These are phyloP conservation scores for Podaxis sp. DNA, from an alignment of 768 basidiomycete genomes.

Conservation along the genomic window DNA sequence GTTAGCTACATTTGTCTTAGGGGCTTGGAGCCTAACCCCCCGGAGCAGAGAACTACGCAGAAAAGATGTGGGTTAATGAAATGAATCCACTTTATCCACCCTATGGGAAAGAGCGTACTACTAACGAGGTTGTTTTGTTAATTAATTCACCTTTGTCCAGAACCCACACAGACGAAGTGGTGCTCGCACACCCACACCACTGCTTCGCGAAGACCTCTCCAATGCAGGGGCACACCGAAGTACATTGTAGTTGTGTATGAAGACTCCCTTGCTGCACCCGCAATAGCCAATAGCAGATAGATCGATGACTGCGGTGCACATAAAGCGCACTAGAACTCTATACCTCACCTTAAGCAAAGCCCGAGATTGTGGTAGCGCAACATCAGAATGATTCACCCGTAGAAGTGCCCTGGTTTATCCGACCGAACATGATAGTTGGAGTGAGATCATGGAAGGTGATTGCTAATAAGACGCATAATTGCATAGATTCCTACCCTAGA, in stretches of 20 bases:
- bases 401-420: constrained; percentile 14
- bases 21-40: no score
- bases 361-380: not conserved
- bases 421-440: not conserved
- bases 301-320: not conserved
- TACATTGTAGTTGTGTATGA: not conserved
- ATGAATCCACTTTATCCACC: no score
- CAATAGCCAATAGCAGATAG: not conserved
- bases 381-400: constrained; percentile 6
- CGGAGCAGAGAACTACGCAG: no score
- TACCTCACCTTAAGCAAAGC: not conserved
- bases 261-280: not conserved
- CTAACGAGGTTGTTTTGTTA: no score
- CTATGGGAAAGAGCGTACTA: no score
- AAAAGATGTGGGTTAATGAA: no score
- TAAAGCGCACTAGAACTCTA: not conserved
- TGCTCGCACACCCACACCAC: not conserved
- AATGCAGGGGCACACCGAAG: not conserved
- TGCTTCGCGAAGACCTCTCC: not conserved
- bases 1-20: not conserved
- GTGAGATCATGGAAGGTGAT: not conserved
- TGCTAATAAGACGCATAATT: not conserved
- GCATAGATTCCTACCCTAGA: not conserved
- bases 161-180: no score
- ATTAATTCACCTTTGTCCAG: no score